Percentiles rank a stretch among this genome's conserved stretches.
These are phyloP conservation scores for Salix viminalis DNA, from an alignment of 345 rosid species.

Conservation along the genomic window DNA sequence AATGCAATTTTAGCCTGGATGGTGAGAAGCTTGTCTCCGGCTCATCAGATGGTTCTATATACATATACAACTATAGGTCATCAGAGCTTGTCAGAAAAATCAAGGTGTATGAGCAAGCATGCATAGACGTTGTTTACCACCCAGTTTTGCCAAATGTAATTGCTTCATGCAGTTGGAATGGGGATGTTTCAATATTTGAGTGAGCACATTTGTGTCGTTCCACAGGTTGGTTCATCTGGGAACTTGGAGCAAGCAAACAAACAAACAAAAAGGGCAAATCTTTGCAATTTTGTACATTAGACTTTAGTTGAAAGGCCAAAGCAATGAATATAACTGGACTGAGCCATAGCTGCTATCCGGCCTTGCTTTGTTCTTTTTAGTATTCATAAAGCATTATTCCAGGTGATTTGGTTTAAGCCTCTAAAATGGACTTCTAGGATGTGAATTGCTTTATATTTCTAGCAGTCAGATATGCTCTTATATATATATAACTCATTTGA, in stretches of 20 bases:
- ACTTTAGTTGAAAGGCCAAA: not conserved
- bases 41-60: conserved; percentile 71
- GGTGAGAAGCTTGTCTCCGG: conserved; percentile 68
- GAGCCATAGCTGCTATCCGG: not conserved
- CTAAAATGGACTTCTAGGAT: not conserved
- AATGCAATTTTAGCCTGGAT: conserved; percentile 69
- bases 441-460: not conserved
- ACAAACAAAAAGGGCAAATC: not conserved
- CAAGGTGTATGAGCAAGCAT: conserved; percentile 62
- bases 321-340: not conserved
- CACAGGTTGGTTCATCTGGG: not conserved
- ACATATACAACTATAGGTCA: conserved; percentile 47
- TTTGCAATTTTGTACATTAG: not conserved
- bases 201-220: not conserved
- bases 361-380: not conserved
- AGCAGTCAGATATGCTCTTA: not conserved
- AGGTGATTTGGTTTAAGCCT: not conserved
- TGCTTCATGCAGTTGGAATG: conserved; percentile 78
- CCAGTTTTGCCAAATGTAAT: conserved; percentile 55
- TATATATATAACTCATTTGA: not conserved
- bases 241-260: not conserved
- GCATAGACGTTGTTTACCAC: conserved; percentile 63
- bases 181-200: conserved; percentile 51
- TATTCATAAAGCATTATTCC: not conserved
- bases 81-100: conserved; percentile 49